phyloP scores from a whole-genome alignment of 768 basidiomycete genomes.

The Phylloporus rhodoxanthus region DNA sequence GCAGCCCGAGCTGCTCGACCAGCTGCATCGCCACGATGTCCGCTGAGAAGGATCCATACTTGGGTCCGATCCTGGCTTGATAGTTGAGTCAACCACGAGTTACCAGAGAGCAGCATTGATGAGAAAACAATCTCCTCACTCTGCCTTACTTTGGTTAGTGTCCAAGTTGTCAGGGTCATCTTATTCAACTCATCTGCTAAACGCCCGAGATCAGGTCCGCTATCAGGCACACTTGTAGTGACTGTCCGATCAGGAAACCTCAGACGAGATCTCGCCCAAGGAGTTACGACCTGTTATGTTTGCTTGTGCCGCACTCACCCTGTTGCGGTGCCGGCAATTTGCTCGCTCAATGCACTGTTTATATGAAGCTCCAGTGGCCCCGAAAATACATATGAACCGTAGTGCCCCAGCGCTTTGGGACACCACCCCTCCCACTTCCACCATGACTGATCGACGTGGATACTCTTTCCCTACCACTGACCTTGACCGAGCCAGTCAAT shows the following conservation, averaged over 20 bases:
- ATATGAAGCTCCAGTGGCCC: slow-evolving; percentile 26
- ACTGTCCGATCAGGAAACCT: slow-evolving; percentile 23
- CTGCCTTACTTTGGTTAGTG: slow-evolving; percentile 31
- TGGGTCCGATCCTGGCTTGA: slow-evolving; percentile 15
- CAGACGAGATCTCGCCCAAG: slow-evolving; percentile 26
- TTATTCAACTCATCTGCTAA: slow-evolving; percentile 14
- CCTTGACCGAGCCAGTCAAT: slow-evolving; percentile 19
- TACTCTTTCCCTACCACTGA: slow-evolving; percentile 22
- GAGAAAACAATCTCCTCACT: slow-evolving; percentile 14
- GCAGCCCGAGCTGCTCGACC: slow-evolving; percentile 8
- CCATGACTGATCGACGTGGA: slow-evolving; percentile 29
- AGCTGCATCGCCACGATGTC: slow-evolving; percentile 26
- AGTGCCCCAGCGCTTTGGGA: slow-evolving; percentile 5
- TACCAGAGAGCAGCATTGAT: slow-evolving; percentile 9
- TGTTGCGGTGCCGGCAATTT: slow-evolving; percentile 30
- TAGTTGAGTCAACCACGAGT: slow-evolving; percentile 16
- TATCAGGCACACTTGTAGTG: slow-evolving; percentile 26
- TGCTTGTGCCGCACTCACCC: slow-evolving; percentile 27
- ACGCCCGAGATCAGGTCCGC: slow-evolving; percentile 27
- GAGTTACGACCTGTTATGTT: slow-evolving; percentile 27
- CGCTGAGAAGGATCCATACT: slow-evolving; percentile 16
- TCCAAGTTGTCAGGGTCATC: slow-evolving; percentile 24
- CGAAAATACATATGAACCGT: slow-evolving; percentile 34
- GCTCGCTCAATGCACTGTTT: slow-evolving; percentile 21
- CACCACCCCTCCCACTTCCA: slow-evolving; percentile 7